phyloP scores from a whole-genome alignment of 192 early-diverging fungal genomes.

The Backusella morwellensis region DNA sequence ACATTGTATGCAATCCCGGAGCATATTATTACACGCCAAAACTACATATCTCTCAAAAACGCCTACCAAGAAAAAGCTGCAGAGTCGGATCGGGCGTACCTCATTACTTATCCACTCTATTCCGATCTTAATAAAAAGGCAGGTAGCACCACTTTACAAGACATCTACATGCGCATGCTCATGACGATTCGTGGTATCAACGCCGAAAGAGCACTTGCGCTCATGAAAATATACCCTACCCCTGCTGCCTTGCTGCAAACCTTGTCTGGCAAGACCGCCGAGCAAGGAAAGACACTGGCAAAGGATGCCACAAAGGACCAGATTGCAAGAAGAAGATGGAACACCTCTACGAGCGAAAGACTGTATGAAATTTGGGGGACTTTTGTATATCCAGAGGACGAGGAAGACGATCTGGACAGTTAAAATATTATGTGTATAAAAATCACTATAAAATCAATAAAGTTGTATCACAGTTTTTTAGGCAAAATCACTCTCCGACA shows the following conservation, averaged over 20 bases:
- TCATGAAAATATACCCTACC: constrained; percentile 70
- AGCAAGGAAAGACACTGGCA: constrained; percentile 49
- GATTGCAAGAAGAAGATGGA: constrained; percentile 49
- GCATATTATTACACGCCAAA: constrained; percentile 41
- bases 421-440: neutral
- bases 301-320: constrained; percentile 35
- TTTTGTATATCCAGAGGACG: neutral
- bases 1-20: constrained; percentile 59
- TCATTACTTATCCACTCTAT: constrained; percentile 68
- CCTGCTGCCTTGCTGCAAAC: constrained; percentile 53
- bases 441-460: neutral
- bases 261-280: constrained; percentile 36
- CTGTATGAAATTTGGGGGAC: constrained; percentile 60
- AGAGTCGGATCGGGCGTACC: constrained; percentile 19
- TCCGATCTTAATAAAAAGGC: constrained; percentile 72
- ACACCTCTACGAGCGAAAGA: constrained; percentile 47
- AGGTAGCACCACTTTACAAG: constrained; percentile 62
- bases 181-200: constrained; percentile 83
- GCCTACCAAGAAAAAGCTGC: neutral
- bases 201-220: constrained; percentile 78
- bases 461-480: neutral
- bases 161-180: constrained; percentile 83
- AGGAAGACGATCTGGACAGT: neutral
- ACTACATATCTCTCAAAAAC: constrained; percentile 51
- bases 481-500: neutral